Base-by-base conservation (phyloP, 257 asterid genomes). In the Solanum etuberosum region DNA sequence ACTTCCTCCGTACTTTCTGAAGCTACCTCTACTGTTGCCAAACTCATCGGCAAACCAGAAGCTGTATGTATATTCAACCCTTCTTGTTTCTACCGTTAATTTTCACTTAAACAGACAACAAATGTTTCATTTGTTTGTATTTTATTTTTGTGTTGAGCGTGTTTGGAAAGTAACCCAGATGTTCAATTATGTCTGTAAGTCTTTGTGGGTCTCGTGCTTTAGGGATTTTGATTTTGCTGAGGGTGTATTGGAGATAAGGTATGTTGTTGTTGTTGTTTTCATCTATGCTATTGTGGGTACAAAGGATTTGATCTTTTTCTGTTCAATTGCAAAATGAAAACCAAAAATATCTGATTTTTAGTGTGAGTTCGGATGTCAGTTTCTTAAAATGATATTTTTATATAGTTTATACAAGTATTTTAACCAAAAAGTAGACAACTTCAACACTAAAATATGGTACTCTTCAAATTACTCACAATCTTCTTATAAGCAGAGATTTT, bases 11-110 rank as follows among this genome's bases (percentile, higher is more conserved):
- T 97, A 86, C 98, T 97, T 91, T 92, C 98, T 6, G 98, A 97
- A 91, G 97, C 98, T 43, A 90, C 99, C 84, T 94, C 98, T 74
- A 46, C 94, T 51, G 98, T 96, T n/a, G 98, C 99, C 87, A 92
- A 94, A 87, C 73, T 95, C 91, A 92, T 93, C 91, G 95, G 98
- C 91, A 97, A 97, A 88, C 99, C 99, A n/a, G 96, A 94, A 85
- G 94, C 97, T 18, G 98, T 96, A 84, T 76, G 92, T 86, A 2
- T 63, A 35, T 54, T 78, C 7, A 4, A 48, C 71, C 80, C 9
- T 59, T 80, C 54, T 76, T 5, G 25, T 32, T 32, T 32, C 34
- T 32, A 25, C n/a, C n/a, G n/a, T n/a, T n/a, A n/a, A n/a, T n/a
- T n/a, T n/a, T n/a, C n/a, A n/a, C n/a, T n/a, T n/a, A n/a, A n/a